These are phyloP conservation scores for Eucalyptus victrix DNA, from an alignment of 345 rosid species.

Conservation along the genomic window DNA sequence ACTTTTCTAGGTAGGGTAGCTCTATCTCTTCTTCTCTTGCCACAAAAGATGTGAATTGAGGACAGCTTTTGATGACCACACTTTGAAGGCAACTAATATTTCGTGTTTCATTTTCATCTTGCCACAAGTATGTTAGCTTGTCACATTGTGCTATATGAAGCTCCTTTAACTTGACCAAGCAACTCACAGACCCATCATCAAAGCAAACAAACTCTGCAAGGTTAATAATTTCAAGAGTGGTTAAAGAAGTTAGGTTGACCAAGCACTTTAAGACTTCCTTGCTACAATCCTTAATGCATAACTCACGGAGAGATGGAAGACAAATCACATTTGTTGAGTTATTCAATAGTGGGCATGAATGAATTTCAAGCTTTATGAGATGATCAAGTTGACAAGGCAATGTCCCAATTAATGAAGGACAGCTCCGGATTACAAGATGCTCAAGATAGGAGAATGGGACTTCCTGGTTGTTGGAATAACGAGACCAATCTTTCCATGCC, in stretches of 20 bases:
- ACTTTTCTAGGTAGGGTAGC: accelerated
- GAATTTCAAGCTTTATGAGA: not conserved
- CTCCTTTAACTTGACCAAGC: not conserved
- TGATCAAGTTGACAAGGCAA: not conserved
- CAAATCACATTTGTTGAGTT: too few species aligned
- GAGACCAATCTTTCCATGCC: not conserved
- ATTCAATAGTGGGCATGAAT: not conserved
- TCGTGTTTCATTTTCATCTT: not conserved
- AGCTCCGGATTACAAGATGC: accelerated
- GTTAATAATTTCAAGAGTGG: not conserved
- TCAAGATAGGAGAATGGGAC: not conserved
- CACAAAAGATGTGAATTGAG: too few species aligned
- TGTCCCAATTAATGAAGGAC: not conserved
- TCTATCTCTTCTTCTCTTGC: too few species aligned
- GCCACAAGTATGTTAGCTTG: not conserved
- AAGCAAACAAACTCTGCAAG: not conserved
- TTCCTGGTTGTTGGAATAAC: accelerated
- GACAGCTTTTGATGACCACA: too few species aligned
- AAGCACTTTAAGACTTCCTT: not conserved
- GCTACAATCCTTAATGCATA: not conserved
- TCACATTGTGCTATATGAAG: not conserved
- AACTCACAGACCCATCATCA: accelerated
- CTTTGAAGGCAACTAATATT: not conserved
- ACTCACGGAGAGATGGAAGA: not conserved
- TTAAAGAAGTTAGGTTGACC: not conserved